Evolutionary conservation across 2,329 filamentous ascomycete genomes (phyloP), one percentile per base, ranked within the genome.

Genomic region (Phaeophleospora eucalypticola): DNA sequence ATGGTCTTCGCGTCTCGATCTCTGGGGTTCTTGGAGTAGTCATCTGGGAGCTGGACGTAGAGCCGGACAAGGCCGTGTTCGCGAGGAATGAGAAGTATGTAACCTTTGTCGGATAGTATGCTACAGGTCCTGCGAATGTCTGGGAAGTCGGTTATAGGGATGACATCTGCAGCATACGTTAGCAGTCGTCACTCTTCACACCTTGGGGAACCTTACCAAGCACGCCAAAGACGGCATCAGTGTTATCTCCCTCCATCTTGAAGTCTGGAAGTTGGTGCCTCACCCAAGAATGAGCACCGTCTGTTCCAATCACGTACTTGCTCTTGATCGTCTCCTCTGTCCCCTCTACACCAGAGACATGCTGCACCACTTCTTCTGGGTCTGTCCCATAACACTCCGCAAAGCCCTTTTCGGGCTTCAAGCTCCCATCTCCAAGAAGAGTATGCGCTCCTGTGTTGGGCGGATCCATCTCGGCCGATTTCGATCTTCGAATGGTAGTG

Each of bases 41-140:
- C 42, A 4, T 51, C 45, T 12, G 49, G 46, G 14, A 62, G 46
- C 37, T 59, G 56, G 7, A 61, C 52, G 35, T 61, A 62, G 4
- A 63, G 46, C 2, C 60, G 44, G 2, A 58, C 54, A 1, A 62
- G 33, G 8, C 52, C 43, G 4, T 46, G 34, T 27, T 87, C 84
- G 17, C 84, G 76, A 0, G 85, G 85, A 50, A 89, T 88, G 1
- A 88, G 80, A 83, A 89, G 87, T 58, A 88, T 81, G 8, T 83
- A 86, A 1, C 85, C 84, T 43, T 82, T 71, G 20, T 43, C 41
- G 4, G 83, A 86, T 63, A 87, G 84, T 51, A 89, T 86, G 0
- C 83, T 86, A 58, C 82, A 86, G 71, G 86, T 83, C 75, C 85
- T 84, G 74, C 87, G 83, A 59, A 89, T 87, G 60, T 89, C 86